A percentile compares a stretch with the other conserved stretches of the same genome.
Evolutionary conservation across 805 yeast genomes (phyloP).

Genomic region (Ogataea degrootiae): DNA sequence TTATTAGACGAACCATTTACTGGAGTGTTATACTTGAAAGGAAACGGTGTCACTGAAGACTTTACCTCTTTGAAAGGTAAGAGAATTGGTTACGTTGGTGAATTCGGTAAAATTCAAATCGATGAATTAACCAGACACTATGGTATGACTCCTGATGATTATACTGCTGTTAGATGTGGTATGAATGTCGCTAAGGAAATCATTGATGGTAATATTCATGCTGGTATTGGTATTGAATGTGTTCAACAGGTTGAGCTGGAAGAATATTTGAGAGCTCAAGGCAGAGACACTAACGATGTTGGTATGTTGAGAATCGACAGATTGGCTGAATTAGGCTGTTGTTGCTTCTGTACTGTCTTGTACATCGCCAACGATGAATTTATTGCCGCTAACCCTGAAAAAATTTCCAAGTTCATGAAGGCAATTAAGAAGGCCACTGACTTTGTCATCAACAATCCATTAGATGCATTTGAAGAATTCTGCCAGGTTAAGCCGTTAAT

Average conservation of each 20-base stretch:
- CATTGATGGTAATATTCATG: constrained; percentile 51
- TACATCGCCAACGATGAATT: constrained; percentile 50
- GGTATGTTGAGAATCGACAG: constrained; percentile 54
- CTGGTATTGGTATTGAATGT: constrained; percentile 56
- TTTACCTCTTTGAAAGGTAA: constrained; percentile 49
- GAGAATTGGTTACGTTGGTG: constrained; percentile 53
- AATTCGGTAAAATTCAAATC: constrained; percentile 54
- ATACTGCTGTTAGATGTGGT: constrained; percentile 55
- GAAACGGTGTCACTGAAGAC: constrained; percentile 46
- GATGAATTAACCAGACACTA: constrained; percentile 52
- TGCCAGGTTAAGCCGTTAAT: constrained; percentile 44
- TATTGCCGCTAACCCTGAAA: constrained; percentile 41
- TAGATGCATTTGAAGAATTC: constrained; percentile 42
- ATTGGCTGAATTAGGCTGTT: constrained; percentile 53
- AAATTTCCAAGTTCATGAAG: constrained; percentile 39
- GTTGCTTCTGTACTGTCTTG: constrained; percentile 54
- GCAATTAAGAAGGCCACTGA: constrained; percentile 51
- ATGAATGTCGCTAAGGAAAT: constrained; percentile 56
- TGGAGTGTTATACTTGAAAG: constrained; percentile 47
- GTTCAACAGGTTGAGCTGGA: constrained; percentile 56
- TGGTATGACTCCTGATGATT: constrained; percentile 52
- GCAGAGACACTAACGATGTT: constrained; percentile 41
- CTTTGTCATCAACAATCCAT: constrained; percentile 39
- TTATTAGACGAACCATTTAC: constrained; percentile 55
- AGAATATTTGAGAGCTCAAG: constrained; percentile 40